Conservation (phyloP, 129 eudicot species). For the Rutidosis leptorrhynchoides region DNA sequence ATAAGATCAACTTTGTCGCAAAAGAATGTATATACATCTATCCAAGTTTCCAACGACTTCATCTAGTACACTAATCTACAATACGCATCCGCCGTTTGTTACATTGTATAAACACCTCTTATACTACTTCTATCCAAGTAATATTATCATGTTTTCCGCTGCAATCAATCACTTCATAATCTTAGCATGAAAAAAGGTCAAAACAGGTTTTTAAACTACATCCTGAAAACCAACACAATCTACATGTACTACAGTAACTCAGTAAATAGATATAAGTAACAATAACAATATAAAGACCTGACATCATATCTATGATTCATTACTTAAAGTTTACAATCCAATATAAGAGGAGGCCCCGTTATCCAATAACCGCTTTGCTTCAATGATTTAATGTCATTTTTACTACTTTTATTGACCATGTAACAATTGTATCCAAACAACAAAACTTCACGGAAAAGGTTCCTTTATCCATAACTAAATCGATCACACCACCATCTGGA, state of each 20-base stretch:
- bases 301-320: not conserved
- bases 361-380: not conserved
- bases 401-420: not conserved
- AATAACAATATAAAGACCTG: too few relatives aligned
- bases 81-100: not conserved
- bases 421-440: not conserved
- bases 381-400: not conserved
- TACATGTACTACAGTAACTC: not conserved
- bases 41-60: not conserved
- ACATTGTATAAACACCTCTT: not conserved
- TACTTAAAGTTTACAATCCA: not conserved
- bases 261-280: not conserved
- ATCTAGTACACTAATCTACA: not conserved
- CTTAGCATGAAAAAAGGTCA: not conserved
- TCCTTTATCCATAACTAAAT: not conserved
- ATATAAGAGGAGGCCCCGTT: not conserved
- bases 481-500: not conserved
- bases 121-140: not conserved
- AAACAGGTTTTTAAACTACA: too few relatives aligned
- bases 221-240: not conserved
- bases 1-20: not conserved
- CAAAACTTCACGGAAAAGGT: not conserved
- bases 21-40: not conserved
- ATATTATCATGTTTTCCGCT: not conserved
- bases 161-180: not conserved